Percentiles rank a stretch among this genome's conserved stretches.
Conservation (phyloP, 208 protist genomes). For the Wallacemonas collosoma region DNA sequence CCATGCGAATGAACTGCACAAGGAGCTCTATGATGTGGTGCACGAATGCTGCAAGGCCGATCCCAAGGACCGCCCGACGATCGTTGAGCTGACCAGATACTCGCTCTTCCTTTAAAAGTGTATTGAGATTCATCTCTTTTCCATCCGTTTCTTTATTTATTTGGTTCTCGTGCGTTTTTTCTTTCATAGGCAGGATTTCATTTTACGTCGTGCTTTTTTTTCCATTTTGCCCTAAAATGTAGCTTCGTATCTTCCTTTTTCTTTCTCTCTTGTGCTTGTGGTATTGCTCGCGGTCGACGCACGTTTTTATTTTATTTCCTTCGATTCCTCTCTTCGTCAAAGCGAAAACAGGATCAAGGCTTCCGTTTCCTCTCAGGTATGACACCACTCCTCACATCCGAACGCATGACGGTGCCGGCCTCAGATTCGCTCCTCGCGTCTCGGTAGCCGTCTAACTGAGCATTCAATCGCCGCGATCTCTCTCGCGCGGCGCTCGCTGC, state of each 20-base stretch:
- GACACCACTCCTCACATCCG: no score
- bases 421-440: no score
- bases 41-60: conserved; percentile 48
- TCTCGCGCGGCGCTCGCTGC: background rate
- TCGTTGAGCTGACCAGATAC: conserved; percentile 56
- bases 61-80: conserved; percentile 55
- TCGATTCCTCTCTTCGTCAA: no score
- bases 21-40: conserved; percentile 53
- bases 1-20: conserved; percentile 46
- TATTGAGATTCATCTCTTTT: background rate
- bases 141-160: no score
- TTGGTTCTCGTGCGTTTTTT: background rate
- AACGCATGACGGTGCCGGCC: no score
- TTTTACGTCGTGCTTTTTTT: background rate
- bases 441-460: no score
- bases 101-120: conserved; percentile 45
- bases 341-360: no score
- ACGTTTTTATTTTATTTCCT: conserved; percentile 8
- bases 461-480: background rate
- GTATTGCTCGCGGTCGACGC: background rate
- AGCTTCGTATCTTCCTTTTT: conserved; percentile 7
- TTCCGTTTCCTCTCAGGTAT: no score
- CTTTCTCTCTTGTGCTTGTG: background rate
- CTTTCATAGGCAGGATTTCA: background rate
- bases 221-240: background rate